These are phyloP conservation scores for Ramalina intermedia DNA, from an alignment of 495 filamentous ascomycete species.

Conservation along the genomic window DNA sequence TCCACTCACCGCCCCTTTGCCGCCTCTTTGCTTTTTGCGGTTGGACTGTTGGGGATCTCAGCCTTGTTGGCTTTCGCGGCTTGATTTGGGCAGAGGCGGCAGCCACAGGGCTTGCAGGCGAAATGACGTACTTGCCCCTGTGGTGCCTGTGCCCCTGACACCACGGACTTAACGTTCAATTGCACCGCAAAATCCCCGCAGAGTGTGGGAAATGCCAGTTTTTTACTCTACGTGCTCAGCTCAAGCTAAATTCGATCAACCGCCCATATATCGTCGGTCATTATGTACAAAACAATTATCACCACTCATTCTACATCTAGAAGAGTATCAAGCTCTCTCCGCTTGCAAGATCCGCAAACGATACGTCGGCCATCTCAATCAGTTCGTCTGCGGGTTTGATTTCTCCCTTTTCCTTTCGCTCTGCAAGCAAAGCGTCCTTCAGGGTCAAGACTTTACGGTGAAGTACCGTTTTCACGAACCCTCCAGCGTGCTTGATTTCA, in stretches of 20 bases:
- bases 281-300: not conserved
- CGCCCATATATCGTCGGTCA: not conserved
- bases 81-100: too few relatives aligned
- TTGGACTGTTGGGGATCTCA: too few relatives aligned
- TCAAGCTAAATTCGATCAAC: not conserved
- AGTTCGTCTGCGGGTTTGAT: constrained; percentile 4
- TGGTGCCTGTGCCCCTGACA: too few relatives aligned
- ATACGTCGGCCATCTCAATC: constrained; percentile 14
- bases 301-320: constrained; percentile 1
- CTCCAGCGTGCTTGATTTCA: constrained; percentile 37
- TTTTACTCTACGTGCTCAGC: too few relatives aligned
- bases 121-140: too few relatives aligned
- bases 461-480: constrained; percentile 34
- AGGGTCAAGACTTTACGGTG: constrained; percentile 27
- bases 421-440: constrained; percentile 31
- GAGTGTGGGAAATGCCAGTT: too few relatives aligned
- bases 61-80: not conserved
- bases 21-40: too few relatives aligned
- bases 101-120: too few relatives aligned
- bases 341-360: constrained; percentile 27
- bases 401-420: constrained; percentile 10
- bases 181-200: too few relatives aligned
- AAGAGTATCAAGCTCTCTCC: constrained; percentile 29
- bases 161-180: too few relatives aligned
- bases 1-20: too few relatives aligned